Percentiles rank a stretch among this genome's conserved stretches.
These are phyloP conservation scores for Candida coquimbonensis DNA, from an alignment of 805 yeast genomes.

Conservation along the genomic window DNA sequence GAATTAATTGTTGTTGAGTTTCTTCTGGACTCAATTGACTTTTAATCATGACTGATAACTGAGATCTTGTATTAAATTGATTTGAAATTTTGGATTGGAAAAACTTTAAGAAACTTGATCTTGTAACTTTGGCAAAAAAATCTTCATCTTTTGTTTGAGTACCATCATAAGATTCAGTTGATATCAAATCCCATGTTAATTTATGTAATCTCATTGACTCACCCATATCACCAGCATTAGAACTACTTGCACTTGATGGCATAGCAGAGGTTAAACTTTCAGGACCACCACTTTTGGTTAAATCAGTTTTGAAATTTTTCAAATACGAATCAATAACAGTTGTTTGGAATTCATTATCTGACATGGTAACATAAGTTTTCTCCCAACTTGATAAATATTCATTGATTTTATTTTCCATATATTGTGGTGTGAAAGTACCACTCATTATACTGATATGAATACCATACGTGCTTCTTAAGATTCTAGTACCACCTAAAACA, in stretches of 20 bases:
- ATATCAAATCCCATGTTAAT: conserved; percentile 21
- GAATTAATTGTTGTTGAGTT: conserved; percentile 27
- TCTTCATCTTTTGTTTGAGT: conserved; percentile 20
- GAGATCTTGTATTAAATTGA: conserved; percentile 28
- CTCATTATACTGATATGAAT: conserved; percentile 53
- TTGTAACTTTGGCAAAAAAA: conserved; percentile 29
- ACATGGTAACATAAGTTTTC: conserved; percentile 21
- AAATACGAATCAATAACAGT: conserved; percentile 33
- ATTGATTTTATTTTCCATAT: conserved; percentile 40
- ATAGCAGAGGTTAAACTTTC: conserved; percentile 29
- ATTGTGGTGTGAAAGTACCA: conserved; percentile 33
- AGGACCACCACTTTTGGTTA: conserved; percentile 24
- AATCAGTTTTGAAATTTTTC: conserved; percentile 11
- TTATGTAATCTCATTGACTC: conserved; percentile 36
- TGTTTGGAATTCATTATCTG: conserved; percentile 30
- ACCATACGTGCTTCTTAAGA: conserved; percentile 47
- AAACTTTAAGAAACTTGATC: conserved; percentile 29
- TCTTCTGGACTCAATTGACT: conserved; percentile 33
- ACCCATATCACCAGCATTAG: conserved; percentile 20
- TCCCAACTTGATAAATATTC: conserved; percentile 40
- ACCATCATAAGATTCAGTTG: conserved; percentile 17
- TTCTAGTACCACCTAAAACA: conserved; percentile 49
- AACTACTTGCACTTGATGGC: conserved; percentile 29
- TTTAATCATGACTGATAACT: conserved; percentile 33
- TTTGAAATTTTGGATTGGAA: conserved; percentile 30